phyloP scores from a whole-genome alignment of 768 basidiomycete species.

The Trametes meyenii region DNA sequence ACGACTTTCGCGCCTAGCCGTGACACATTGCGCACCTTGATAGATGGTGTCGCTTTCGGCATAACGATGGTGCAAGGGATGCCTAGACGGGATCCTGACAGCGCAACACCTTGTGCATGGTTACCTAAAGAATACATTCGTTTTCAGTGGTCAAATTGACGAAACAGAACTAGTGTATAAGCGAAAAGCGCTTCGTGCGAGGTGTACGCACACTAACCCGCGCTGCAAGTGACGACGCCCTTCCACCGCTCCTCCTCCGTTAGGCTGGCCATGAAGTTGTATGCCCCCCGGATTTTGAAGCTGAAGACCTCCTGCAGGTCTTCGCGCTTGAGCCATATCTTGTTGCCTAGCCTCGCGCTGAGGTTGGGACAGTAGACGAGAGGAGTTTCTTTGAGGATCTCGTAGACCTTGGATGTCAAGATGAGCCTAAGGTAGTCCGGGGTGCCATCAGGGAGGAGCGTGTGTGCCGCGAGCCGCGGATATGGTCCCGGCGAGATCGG shows the following conservation, averaged over 20 bases:
- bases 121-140: constrained; percentile 62
- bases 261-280: constrained; percentile 96
- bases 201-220: constrained; percentile 77
- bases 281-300: constrained; percentile 98
- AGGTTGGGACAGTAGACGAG: constrained; percentile 86
- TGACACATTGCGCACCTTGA: constrained; percentile 96
- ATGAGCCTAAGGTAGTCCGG: constrained; percentile 91
- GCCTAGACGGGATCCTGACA: constrained; percentile 84
- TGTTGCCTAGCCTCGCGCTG: constrained; percentile 84
- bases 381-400: constrained; percentile 87
- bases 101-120: constrained; percentile 97
- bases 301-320: constrained; percentile 97
- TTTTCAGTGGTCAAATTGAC: neutral
- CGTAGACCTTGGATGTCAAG: constrained; percentile 88
- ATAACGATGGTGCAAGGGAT: constrained; percentile 99
- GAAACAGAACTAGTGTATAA: constrained; percentile 12
- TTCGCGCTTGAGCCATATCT: constrained; percentile 96
- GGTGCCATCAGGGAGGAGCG: constrained; percentile 62
- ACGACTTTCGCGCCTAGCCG: constrained; percentile 95
- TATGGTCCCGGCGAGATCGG: constrained; percentile 50
- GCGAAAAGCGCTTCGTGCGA: constrained; percentile 2
- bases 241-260: constrained; percentile 91
- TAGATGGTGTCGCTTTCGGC: constrained; percentile 92
- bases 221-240: constrained; percentile 97
- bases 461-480: constrained; percentile 67